Evolutionary conservation across 768 basidiomycete genomes (phyloP).

Genomic region (Plicaturopsis crispa): DNA sequence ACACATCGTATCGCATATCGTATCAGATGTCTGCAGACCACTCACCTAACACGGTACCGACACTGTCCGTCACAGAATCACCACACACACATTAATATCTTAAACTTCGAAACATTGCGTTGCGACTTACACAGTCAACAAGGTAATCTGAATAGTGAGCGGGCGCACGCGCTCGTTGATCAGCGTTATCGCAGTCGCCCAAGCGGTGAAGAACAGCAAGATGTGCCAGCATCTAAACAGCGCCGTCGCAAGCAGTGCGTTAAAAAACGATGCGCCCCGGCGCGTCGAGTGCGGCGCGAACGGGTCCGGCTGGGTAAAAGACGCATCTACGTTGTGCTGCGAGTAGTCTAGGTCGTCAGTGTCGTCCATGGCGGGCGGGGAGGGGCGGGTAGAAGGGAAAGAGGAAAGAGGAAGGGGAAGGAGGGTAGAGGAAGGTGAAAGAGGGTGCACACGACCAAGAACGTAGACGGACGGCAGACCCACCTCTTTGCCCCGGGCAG

Average conservation of each 20-base stretch:
- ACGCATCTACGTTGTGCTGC: no score
- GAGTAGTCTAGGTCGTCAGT: no score
- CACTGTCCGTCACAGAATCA: neutral
- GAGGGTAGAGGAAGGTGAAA: no score
- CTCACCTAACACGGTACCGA: neutral
- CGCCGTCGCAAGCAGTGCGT: conserved; percentile 30
- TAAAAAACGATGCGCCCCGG: conserved; percentile 26
- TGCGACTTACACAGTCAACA: neutral
- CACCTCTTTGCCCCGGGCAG: no score
- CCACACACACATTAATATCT: neutral
- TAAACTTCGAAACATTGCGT: neutral
- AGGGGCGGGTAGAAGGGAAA: no score
- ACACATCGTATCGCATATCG: no score
- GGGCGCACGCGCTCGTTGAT: neutral
- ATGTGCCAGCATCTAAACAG: conserved; percentile 21
- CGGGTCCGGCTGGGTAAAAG: no score
- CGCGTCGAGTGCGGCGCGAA: neutral
- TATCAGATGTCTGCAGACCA: no score
- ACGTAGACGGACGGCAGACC: no score
- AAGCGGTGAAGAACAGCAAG: conserved; percentile 15
- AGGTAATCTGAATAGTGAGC: neutral
- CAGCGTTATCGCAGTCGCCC: conserved; percentile 12
- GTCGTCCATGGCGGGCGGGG: no score
- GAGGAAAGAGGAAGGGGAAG: no score
- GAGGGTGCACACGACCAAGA: no score